phyloP scores from a whole-genome alignment of 768 basidiomycete genomes.

The Pleurotus cornucopiae region DNA sequence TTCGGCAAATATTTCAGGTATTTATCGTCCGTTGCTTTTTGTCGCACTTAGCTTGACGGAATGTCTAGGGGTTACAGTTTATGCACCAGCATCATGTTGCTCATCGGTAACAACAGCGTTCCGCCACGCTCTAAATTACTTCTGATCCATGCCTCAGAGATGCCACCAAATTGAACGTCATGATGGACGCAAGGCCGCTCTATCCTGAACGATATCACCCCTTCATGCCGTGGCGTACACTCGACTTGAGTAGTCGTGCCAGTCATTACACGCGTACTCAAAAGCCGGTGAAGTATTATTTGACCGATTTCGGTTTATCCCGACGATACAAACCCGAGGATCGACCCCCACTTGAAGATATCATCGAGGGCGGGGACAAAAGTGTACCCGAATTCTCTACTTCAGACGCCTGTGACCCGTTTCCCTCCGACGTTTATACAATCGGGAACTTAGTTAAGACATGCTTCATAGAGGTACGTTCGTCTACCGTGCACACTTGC shows the following conservation, averaged over 20 bases:
- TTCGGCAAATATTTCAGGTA: constrained; percentile 29
- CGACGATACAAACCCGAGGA: constrained; percentile 20
- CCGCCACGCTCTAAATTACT: neutral
- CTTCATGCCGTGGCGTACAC: constrained; percentile 5
- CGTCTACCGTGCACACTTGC: neutral
- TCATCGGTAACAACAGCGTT: constrained; percentile 2
- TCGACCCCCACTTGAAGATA: constrained; percentile 20
- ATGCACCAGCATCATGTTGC: constrained; percentile 16
- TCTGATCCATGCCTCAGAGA: neutral
- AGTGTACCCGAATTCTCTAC: constrained; percentile 28
- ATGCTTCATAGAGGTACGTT: constrained; percentile 9
- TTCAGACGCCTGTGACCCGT: constrained; percentile 20
- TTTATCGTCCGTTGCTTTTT: neutral
- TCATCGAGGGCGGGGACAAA: constrained; percentile 35
- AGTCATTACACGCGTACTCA: constrained; percentile 15
- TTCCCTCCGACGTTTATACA: constrained; percentile 30
- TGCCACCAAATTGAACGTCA: constrained; percentile 19
- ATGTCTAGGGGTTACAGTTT: constrained; percentile 25
- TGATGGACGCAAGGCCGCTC: constrained; percentile 19
- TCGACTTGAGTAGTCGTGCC: constrained; percentile 11
- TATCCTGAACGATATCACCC: constrained; percentile 20
- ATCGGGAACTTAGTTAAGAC: constrained; percentile 23
- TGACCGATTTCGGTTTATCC: constrained; percentile 29
- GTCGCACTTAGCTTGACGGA: neutral
- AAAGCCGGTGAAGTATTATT: constrained; percentile 21